Evolutionary conservation across 2,329 filamentous ascomycete species (phyloP), one percentile per base, ranked within the genome.

Genomic region (Sporothrix dimorphospora): DNA sequence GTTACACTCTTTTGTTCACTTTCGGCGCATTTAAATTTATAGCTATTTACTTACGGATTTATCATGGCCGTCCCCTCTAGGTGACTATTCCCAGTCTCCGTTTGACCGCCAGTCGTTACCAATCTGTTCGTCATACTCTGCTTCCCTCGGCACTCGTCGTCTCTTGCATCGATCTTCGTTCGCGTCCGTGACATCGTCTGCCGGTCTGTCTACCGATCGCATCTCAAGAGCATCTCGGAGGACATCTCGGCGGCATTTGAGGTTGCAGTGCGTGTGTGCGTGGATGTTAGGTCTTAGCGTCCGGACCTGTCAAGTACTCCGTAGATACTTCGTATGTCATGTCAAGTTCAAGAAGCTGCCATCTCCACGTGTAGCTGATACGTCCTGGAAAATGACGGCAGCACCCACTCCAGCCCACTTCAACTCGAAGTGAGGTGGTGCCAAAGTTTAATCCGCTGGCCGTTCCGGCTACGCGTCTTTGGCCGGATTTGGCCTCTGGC

Each of bases 231-330:
- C 19, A 40, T 61, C 34, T 61, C 57, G 57, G 57, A 63, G 57
- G 19, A 40, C 57, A 42, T 30, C 57, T 63, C 57, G 57, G 34
- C 34, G 57, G 57, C 57, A 63, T 42, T 63, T 7, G 57, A 63
- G 19, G 57, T 63, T 63, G 57, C 57, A 63, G 38, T 63, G 34
- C 57, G 53, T 57, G 55, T 14, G 55, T 34, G 55, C 27, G 55
- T 59, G 42, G 5, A 19, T 45, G 12, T 5, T 14, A 47, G 5
- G 42, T 4, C 42, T 19, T 16, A 14, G 42, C 42, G 16, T 47
- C 42, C 42, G 42, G 14, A 47, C 14, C 19, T 14, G 42, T 47
- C 42, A 47, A 47, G 12, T 14, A 45, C 12, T 11, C 40, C 40
- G 40, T 14, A 45, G 40, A 45, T 45, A 4, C 12, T n/a, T n/a